These are phyloP conservation scores for Yarrowia sp. DNA, from an alignment of 805 yeast species.

Conservation along the genomic window DNA sequence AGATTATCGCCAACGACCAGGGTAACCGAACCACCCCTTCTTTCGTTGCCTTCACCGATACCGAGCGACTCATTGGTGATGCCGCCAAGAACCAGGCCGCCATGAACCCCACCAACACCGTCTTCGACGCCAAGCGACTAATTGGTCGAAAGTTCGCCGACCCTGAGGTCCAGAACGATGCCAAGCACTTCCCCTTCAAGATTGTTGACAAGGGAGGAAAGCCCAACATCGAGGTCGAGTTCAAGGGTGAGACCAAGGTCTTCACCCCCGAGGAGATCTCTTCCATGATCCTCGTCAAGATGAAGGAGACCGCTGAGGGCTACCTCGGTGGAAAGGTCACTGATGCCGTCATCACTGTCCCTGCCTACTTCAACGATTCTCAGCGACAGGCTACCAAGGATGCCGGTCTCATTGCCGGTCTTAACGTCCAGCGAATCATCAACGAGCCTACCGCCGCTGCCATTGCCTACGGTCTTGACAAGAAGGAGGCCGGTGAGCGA, in stretches of 20 bases:
- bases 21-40: constrained; percentile 99
- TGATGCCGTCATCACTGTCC: constrained; percentile 94
- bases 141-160: constrained; percentile 83
- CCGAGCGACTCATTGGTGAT: constrained; percentile 94
- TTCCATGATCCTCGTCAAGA: constrained; percentile 85
- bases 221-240: constrained; percentile 84
- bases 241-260: constrained; percentile 81
- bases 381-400: constrained; percentile 98
- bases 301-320: constrained; percentile 93
- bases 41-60: constrained; percentile 92
- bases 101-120: constrained; percentile 90
- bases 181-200: constrained; percentile 87
- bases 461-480: constrained; percentile 90
- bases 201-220: constrained; percentile 75
- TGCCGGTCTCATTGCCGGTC: constrained; percentile 95
- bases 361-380: constrained; percentile 96
- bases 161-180: constrained; percentile 71
- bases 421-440: constrained; percentile 90
- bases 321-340: constrained; percentile 79
- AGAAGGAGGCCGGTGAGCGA: constrained; percentile 68
- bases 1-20: constrained; percentile 94
- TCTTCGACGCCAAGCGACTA: constrained; percentile 93
- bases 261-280: constrained; percentile 95
- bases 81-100: constrained; percentile 99
- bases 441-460: constrained; percentile 99